Percentiles rank a stretch among this genome's conserved stretches.
Conservation (phyloP, 768 basidiomycete genomes). For the Mycena floridula region DNA sequence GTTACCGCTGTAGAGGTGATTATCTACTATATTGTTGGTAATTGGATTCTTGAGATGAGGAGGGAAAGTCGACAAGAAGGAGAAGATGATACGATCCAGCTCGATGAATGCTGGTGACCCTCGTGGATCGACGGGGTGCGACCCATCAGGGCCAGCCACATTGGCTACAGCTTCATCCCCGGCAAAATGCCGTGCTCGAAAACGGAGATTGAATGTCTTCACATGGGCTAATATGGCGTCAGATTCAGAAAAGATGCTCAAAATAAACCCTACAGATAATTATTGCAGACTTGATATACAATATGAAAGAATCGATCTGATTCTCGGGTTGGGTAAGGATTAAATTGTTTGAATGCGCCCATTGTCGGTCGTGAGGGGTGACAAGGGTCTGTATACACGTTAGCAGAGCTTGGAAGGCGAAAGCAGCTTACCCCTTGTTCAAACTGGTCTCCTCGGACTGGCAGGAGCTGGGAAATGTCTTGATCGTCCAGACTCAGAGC, state of each 20-base stretch:
- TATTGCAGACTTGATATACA: conserved; percentile 66
- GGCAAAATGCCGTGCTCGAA: conserved; percentile 50
- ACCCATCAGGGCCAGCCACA: conserved; percentile 26
- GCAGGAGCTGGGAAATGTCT: conserved; percentile 67
- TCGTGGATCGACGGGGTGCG: conserved; percentile 51
- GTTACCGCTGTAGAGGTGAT: conserved; percentile 49
- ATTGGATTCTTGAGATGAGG: conserved; percentile 50
- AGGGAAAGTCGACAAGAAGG: conserved; percentile 57
- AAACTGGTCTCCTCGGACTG: conserved; percentile 54
- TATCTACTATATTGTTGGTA: conserved; percentile 48
- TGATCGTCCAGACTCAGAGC: conserved; percentile 66
- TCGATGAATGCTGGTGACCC: conserved; percentile 58
- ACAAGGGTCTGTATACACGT: conserved; percentile 34
- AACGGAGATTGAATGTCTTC: conserved; percentile 55
- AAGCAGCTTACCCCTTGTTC: conserved; percentile 50
- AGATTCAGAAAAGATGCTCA: neutral
- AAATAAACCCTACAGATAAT: conserved; percentile 41
- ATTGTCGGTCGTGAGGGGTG: conserved; percentile 50
- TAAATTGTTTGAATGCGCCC: conserved; percentile 57
- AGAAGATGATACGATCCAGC: conserved; percentile 49
- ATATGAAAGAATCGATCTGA: conserved; percentile 63
- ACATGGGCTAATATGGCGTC: conserved; percentile 26
- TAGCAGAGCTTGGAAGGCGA: conserved; percentile 2
- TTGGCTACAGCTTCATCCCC: conserved; percentile 46
- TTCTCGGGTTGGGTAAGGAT: conserved; percentile 55